phyloP scores from a whole-genome alignment of 2,329 filamentous ascomycete species.

The Lizonia empirigonia region DNA sequence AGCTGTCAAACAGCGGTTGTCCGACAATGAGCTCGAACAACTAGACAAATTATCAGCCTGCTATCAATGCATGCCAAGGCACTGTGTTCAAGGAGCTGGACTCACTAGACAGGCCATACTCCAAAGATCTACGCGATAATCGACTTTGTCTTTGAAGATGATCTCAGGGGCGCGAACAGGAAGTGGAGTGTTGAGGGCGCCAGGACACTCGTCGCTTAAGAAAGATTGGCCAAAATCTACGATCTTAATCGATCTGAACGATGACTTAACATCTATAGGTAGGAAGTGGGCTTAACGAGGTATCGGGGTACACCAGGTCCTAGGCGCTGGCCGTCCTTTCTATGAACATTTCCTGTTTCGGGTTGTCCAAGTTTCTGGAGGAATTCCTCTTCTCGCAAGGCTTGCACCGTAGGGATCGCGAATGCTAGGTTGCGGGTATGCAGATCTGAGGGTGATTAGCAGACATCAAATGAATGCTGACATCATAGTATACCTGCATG shows the following conservation, averaged over 20 bases:
- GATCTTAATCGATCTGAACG: conserved; percentile 19
- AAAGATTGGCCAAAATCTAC: conserved; percentile 51
- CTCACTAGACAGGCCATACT: conserved; percentile 47
- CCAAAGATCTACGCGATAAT: conserved; percentile 50
- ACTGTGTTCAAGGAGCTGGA: conserved; percentile 1
- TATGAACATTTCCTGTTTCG: conserved; percentile 20
- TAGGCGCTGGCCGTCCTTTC: conserved; percentile 27
- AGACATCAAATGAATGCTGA: not conserved
- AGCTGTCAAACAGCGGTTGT: conserved; percentile 48
- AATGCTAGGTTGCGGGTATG: conserved; percentile 37
- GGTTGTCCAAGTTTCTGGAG: conserved; percentile 24
- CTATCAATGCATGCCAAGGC: not conserved
- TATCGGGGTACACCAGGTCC: conserved; percentile 26
- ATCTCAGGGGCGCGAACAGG: conserved; percentile 47
- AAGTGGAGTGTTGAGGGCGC: conserved; percentile 45
- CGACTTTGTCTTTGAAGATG: conserved; percentile 45
- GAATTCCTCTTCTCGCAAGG: conserved; percentile 25
- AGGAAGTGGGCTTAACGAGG: conserved; percentile 22
- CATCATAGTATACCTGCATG: conserved; percentile 33
- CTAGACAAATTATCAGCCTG: conserved; percentile 23
- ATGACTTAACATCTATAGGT: not conserved
- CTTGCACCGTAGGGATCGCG: conserved; percentile 23
- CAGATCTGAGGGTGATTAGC: conserved; percentile 29
- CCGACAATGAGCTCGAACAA: conserved; percentile 50
- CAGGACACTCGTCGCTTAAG: conserved; percentile 22